Base-by-base conservation (phyloP, 2,329 filamentous ascomycete genomes). In the Gliomastix tumulicola region DNA sequence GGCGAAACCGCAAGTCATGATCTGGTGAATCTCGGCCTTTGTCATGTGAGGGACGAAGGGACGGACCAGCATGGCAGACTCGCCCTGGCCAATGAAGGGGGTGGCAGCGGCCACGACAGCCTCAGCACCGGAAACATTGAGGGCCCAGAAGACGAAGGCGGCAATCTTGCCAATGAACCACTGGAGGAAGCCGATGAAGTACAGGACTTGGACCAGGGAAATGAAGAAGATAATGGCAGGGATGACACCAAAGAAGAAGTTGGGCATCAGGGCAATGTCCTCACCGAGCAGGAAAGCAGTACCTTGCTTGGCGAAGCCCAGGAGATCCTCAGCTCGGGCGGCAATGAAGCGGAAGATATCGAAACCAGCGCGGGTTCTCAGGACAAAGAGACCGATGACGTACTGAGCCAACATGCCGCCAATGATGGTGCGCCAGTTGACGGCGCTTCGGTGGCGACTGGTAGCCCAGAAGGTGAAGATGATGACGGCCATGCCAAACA, bases 201-300 rank as follows among this genome's bases (percentile, higher is more conserved):
- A 94, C 30, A 94, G 62, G 12, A 95, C 76, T 61, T 94, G 85
- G 19, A 94, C 87, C n/a, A 95, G 70, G 2, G 88, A 79, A 40
- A 95, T 84, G 76, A 96, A 95, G 77, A 95, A 96, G 66, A 95
- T 87, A 62, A 96, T 94, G 50, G 89, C 81, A 0, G 89, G 88
- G n/a, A 94, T 72, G 43, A 94, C 88, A 34, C 71, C 67, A 34
- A 83, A 71, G 44, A 95, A 69, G 74, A 94, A 95, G 74, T 74
- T 88, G 5, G 50, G 47, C 2, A 69, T 51, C 4, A 59, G 23
- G 12, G 66, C 63, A 1, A 79, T 83, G 0, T 51, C 44, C 0
- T 35, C 16, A 17, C 38, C 41, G 9, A 59, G 63, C 48, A 96
- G 60, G 66, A 95, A 96, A 1, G 59, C 55, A 1, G 85, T 76